Evolutionary conservation across 352 stramenopile species (phyloP), one percentile per base, ranked within the genome.

Genomic region (Thalassiosira oceanica): DNA sequence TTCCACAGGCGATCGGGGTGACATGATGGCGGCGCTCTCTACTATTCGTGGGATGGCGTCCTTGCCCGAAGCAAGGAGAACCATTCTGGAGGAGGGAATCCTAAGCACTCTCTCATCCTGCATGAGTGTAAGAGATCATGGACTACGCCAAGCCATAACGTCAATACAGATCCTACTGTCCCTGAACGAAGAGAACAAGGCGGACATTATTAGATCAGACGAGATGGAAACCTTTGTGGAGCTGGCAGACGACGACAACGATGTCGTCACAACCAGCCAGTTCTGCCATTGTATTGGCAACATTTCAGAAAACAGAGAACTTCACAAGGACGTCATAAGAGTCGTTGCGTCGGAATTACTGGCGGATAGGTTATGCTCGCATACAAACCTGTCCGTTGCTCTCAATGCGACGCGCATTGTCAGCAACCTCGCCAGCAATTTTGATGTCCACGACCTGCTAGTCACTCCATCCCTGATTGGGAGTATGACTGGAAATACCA

Each of bases 171-270:
- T 94, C 70, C 96, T 96, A 16, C 76, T 98, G 5, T 94, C 90
- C 26, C 83, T 98, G 7, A 92, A 95, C 24, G 94, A 98, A 74
- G 85, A 91, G 10, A 98, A 98, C 78, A 98, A 98, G 78, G 76
- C 96, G 3, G 86, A 90, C 21, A 93, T 98, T 53, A 90, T 93
- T 0, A 71, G 70, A 15, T 96, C 92, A 2, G 53, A 70, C 44
- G 66, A 78, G 45, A 76, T 83, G 26, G 36, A 72, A 31, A 87
- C 91, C 2, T 68, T 98, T 27, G 88, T 97, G 23, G 87, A 73
- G 16, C 80, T 98, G 13, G 92, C 95, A 80, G 64, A 94, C 16
- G 89, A 87, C 23, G 58, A 42, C 3, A n/a, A n/a, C n/a, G 93
- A 98, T 70, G 72, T 88, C 11, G 37, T 71, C 16, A 82, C 83